Percentiles rank a stretch among this genome's conserved stretches.
These are phyloP conservation scores for Neurospora pannonica DNA, from an alignment of 495 filamentous ascomycete genomes.

Conservation along the genomic window DNA sequence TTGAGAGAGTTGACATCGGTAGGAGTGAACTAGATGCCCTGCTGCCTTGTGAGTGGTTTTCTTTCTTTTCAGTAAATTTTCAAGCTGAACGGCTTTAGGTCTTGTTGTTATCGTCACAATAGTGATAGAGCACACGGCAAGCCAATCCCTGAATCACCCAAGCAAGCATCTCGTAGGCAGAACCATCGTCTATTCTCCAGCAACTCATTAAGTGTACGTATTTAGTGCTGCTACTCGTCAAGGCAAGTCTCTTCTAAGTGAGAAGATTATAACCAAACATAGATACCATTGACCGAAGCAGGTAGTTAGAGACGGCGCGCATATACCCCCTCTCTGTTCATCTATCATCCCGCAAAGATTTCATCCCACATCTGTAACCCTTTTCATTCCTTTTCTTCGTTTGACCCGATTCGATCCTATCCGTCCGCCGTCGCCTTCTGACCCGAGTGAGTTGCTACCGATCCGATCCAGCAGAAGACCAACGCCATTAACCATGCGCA, in stretches of 20 bases:
- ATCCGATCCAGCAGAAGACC: background rate
- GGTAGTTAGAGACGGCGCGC: background rate
- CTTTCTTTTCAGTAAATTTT: background rate
- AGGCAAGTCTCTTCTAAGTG: background rate
- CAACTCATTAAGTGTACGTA: background rate
- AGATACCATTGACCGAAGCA: background rate
- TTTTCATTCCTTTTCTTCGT: background rate
- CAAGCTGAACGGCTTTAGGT: background rate
- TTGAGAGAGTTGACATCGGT: background rate
- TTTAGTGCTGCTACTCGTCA: background rate
- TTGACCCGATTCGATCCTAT: background rate
- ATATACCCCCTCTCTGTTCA: background rate
- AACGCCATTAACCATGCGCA: background rate
- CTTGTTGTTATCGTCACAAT: background rate
- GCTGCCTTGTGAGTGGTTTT: too few species aligned
- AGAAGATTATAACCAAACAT: background rate
- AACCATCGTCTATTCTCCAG: background rate
- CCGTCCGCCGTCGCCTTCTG: background rate
- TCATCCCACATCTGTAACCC: background rate
- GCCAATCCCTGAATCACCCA: background rate
- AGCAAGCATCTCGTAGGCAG: background rate
- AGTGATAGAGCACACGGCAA: background rate
- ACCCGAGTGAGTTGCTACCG: background rate
- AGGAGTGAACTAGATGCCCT: background rate
- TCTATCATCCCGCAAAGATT: background rate